phyloP scores from a whole-genome alignment of 225 moss, liverwort and hornwort genomes.

The Straminergon stramineum region DNA sequence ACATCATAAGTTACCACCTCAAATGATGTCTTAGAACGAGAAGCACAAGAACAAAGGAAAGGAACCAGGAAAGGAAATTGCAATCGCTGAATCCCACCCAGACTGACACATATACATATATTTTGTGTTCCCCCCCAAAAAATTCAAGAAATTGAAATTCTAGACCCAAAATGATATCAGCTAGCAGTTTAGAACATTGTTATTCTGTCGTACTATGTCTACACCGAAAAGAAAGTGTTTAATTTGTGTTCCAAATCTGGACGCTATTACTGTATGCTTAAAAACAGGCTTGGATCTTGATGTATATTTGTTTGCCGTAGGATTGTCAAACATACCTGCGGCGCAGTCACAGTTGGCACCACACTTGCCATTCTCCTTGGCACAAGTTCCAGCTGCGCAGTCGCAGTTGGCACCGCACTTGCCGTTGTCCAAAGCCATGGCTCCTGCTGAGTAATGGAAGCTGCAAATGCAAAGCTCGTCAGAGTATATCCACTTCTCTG shows the following conservation, averaged over 20 bases:
- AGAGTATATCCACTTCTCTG: not conserved
- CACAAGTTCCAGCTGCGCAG: slow-evolving; percentile 31
- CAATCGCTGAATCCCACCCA: not conserved
- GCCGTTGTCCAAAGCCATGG: slow-evolving; percentile 28
- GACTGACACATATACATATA: not conserved
- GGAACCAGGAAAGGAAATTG: not conserved
- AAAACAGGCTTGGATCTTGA: not conserved
- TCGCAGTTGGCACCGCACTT: slow-evolving; percentile 48
- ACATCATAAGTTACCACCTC: not conserved
- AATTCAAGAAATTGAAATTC: not conserved
- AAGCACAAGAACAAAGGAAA: not conserved
- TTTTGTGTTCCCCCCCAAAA: not conserved
- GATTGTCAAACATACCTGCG: not conserved
- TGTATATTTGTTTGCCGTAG: not conserved
- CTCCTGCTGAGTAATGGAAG: not conserved
- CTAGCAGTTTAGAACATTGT: not conserved
- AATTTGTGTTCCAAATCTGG: not conserved
- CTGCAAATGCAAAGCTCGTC: not conserved
- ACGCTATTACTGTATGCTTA: not conserved
- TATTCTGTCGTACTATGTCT: too few relatives aligned
- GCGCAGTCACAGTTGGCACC: slow-evolving; percentile 30
- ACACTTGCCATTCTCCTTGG: slow-evolving; percentile 37
- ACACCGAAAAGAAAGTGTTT: too few relatives aligned
- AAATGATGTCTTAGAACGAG: too few relatives aligned
- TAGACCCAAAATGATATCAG: not conserved